Percentiles rank a stretch among this genome's conserved stretches.
phyloP scores from a whole-genome alignment of 169 alveolate genomes.

The Cryptosporidium ryanae region DNA sequence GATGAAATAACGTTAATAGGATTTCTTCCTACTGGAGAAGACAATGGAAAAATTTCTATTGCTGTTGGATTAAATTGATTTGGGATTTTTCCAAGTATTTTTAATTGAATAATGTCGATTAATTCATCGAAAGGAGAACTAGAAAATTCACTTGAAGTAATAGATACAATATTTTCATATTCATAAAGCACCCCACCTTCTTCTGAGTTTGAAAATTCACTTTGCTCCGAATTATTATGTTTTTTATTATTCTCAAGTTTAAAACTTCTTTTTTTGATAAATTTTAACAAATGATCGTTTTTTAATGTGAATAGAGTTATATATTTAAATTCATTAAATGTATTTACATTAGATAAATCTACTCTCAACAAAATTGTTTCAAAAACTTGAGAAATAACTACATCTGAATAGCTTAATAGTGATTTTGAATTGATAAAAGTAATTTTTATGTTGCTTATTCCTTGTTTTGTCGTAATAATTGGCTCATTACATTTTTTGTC shows the following conservation, averaged over 20 bases:
- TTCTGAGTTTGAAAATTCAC: conserved; percentile 42
- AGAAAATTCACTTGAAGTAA: conserved; percentile 24
- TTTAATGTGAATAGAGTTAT: conserved; percentile 1
- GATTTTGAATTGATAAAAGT: conserved; percentile 53
- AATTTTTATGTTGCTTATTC: conserved; percentile 5
- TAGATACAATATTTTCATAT: conserved; percentile 16
- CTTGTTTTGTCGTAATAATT: conserved; percentile 24
- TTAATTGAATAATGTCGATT: conserved; percentile 16
- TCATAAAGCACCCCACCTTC: conserved; percentile 58
- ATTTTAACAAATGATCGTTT: conserved; percentile 13
- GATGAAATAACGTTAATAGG: neutral
- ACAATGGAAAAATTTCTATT: conserved; percentile 8
- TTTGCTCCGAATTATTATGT: neutral
- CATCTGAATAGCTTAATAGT: conserved; percentile 43
- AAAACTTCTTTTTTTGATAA: neutral
- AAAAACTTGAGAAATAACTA: neutral
- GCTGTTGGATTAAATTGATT: conserved; percentile 59
- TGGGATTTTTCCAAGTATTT: conserved; percentile 18
- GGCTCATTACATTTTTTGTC: neutral
- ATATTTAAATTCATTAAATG: neutral
- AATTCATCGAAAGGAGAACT: conserved; percentile 5
- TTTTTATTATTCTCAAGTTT: neutral
- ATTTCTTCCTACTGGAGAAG: conserved; percentile 66
- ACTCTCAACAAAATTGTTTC: conserved; percentile 12
- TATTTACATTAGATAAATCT: conserved; percentile 15